Evolutionary conservation across 495 filamentous ascomycete genomes (phyloP).

Genomic region (Lophiotrema nucula): DNA sequence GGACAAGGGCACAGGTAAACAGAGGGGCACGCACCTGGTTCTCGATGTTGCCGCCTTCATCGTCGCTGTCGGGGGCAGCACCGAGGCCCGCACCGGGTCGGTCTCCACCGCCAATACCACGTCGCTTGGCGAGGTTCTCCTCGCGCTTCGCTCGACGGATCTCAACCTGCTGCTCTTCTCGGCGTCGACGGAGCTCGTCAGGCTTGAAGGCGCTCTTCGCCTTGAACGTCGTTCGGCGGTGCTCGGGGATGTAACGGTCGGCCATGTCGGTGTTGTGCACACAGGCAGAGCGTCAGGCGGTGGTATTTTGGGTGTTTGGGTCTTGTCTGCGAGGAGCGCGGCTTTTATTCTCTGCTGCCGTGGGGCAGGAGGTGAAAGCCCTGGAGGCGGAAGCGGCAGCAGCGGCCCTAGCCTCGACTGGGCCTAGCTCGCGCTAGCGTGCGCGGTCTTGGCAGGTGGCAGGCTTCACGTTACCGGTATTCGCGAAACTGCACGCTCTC

Average conservation of each 20-base stretch:
- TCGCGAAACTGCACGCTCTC: too few species aligned
- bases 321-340: neutral
- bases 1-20: constrained; percentile 6
- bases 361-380: constrained; percentile 25
- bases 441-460: too few species aligned
- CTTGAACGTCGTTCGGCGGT: constrained; percentile 98
- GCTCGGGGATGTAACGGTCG: constrained; percentile 98
- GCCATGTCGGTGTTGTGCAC: constrained; percentile 64
- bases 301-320: constrained; percentile 26
- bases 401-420: too few species aligned
- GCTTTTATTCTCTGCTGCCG: constrained; percentile 15
- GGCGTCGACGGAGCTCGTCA: constrained; percentile 96
- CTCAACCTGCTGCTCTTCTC: constrained; percentile 98
- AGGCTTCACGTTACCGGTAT: too few species aligned
- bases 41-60: constrained; percentile 91
- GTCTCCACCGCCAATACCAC: constrained; percentile 81
- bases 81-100: constrained; percentile 82
- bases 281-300: neutral
- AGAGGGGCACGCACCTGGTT: constrained; percentile 70
- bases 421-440: neutral
- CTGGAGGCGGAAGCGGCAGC: constrained; percentile 26
- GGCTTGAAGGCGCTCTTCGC: constrained; percentile 97
- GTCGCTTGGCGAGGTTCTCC: constrained; percentile 95
- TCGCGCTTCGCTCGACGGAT: constrained; percentile 97
- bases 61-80: constrained; percentile 91